These are phyloP conservation scores for Salix dunnii DNA, from an alignment of 345 rosid species.

Conservation along the genomic window DNA sequence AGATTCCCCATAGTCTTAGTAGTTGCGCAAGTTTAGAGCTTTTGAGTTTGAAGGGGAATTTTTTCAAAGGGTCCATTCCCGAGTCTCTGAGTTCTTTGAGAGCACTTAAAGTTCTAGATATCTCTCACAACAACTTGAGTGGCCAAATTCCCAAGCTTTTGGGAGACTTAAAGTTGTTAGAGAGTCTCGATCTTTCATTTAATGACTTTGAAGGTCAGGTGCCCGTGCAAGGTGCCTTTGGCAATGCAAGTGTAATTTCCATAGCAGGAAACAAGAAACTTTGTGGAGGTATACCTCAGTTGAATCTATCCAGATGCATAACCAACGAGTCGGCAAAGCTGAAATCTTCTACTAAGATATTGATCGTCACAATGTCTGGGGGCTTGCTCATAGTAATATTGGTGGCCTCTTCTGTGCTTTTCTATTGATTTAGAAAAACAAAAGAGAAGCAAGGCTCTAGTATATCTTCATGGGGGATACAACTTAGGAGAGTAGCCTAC, in stretches of 20 bases:
- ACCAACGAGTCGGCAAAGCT: neutral
- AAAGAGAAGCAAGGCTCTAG: too few relatives aligned
- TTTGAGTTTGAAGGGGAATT: conserved; percentile 5
- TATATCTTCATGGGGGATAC: too few relatives aligned
- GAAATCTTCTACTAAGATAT: neutral
- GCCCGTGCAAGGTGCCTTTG: conserved; percentile 7
- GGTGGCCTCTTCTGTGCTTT: too few relatives aligned
- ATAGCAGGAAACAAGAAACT: conserved; percentile 6
- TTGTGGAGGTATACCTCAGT: conserved; percentile 11
- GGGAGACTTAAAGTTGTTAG: neutral
- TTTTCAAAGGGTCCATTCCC: conserved; percentile 4
- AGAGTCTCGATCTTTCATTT: too few relatives aligned
- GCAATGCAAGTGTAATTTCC: conserved; percentile 3
- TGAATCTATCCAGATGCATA: neutral
- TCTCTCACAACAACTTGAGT: neutral
- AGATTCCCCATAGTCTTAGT: too few relatives aligned
- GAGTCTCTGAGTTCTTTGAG: conserved; percentile 1
- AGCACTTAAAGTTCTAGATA: neutral
- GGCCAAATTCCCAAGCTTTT: too few relatives aligned
- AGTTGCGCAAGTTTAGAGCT: neutral
- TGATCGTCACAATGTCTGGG: too few relatives aligned
- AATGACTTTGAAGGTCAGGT: conserved; percentile 2
- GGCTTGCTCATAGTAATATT: too few relatives aligned
- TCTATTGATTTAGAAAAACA: too few relatives aligned
- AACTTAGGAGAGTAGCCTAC: neutral